phyloP scores from a whole-genome alignment of 768 basidiomycete species.

The Boletus pseudo-olivaceus region DNA sequence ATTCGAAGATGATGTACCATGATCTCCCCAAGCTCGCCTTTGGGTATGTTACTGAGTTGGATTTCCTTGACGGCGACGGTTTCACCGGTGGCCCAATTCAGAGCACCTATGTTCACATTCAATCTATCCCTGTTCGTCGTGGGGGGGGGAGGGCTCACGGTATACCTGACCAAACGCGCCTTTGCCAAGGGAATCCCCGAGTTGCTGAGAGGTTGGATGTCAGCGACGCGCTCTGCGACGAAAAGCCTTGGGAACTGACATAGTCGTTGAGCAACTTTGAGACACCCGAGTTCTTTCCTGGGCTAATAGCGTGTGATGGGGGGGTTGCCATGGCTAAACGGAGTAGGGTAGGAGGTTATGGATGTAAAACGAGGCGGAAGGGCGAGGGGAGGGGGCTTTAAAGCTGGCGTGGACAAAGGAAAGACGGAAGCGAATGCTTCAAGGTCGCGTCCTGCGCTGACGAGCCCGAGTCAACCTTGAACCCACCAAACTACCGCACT shows the following conservation, averaged over 20 bases:
- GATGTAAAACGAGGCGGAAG: neutral
- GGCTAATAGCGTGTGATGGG: conserved; percentile 17
- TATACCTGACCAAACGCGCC: conserved; percentile 98
- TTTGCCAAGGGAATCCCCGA: conserved; percentile 93
- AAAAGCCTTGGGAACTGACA: conserved; percentile 35
- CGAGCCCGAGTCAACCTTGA: conserved; percentile 21
- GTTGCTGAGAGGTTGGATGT: conserved; percentile 57
- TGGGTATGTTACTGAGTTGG: conserved; percentile 88
- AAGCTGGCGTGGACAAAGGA: conserved; percentile 9
- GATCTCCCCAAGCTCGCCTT: conserved; percentile 91
- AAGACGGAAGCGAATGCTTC: conserved; percentile 12
- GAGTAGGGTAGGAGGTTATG: neutral
- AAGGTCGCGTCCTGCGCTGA: conserved; percentile 38
- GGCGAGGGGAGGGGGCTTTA: conserved; percentile 1
- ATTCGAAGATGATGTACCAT: conserved; percentile 56
- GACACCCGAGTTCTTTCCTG: conserved; percentile 30
- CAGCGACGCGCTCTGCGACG: neutral
- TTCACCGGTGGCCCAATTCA: conserved; percentile 96
- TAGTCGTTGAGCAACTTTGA: conserved; percentile 66
- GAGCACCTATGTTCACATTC: conserved; percentile 62
- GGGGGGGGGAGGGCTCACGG: conserved; percentile 50
- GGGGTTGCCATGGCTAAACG: conserved; percentile 22
- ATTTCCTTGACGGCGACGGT: conserved; percentile 99
- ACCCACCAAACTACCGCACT: conserved; percentile 18
- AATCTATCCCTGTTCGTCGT: conserved; percentile 61